These are phyloP conservation scores for Pleurozium schreberi DNA, from an alignment of 225 moss, liverwort and hornwort species.

Conservation along the genomic window DNA sequence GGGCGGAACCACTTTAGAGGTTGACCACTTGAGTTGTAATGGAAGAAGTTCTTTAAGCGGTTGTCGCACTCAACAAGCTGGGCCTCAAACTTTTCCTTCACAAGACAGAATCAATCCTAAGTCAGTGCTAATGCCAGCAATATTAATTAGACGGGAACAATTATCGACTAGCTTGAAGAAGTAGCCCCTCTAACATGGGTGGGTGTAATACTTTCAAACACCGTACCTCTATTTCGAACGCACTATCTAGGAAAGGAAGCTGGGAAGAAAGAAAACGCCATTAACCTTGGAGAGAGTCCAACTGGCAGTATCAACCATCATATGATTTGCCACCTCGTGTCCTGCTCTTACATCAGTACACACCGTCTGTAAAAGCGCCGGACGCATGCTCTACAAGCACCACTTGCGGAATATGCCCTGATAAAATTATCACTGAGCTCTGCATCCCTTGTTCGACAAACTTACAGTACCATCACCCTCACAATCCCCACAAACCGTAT, in stretches of 20 bases:
- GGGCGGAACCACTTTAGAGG: slow-evolving; percentile 57
- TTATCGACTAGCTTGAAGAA: not conserved
- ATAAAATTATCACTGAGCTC: not conserved
- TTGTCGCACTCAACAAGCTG: slow-evolving; percentile 26
- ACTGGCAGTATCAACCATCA: slow-evolving; percentile 47
- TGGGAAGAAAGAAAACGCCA: not conserved
- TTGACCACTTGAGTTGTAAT: slow-evolving; percentile 15
- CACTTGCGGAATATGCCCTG: not conserved
- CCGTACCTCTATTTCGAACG: not conserved
- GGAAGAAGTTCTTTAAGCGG: slow-evolving; percentile 14
- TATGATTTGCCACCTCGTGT: slow-evolving; percentile 67
- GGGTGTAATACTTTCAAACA: not conserved
- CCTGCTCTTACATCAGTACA: slow-evolving; percentile 20
- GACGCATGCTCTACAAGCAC: not conserved
- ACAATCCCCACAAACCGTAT: too few relatives aligned
- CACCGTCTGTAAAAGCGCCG: not conserved
- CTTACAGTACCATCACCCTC: not conserved
- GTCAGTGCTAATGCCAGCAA: not conserved
- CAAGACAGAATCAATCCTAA: not conserved
- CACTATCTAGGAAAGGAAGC: not conserved
- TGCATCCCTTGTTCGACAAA: not conserved
- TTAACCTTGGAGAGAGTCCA: slow-evolving; percentile 48
- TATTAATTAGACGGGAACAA: not conserved
- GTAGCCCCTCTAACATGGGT: not conserved
- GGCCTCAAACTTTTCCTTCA: slow-evolving; percentile 35